Evolutionary conservation across 306 rosid genomes (phyloP).

Genomic region (Gillenia trifoliata): DNA sequence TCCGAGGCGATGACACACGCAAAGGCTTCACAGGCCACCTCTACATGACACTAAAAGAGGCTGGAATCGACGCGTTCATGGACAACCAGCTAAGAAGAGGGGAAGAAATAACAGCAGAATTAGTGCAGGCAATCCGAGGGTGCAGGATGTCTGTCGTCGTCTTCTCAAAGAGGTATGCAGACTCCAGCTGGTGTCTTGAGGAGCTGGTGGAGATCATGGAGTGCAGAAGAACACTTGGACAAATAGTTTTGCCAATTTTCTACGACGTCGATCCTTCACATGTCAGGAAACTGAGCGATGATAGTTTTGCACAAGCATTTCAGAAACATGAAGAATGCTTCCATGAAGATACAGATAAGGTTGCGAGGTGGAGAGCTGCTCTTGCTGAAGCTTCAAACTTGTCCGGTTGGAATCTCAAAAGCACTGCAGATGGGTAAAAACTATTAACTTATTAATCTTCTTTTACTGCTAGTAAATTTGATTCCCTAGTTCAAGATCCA

Average conservation of each 20-base stretch:
- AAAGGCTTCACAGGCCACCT: not conserved
- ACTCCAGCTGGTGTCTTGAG: slow-evolving; percentile 7
- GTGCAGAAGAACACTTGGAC: no score
- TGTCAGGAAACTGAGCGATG: not conserved
- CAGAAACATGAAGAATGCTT: not conserved
- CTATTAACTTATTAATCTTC: not conserved
- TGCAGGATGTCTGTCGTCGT: not conserved
- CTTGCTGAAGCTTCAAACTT: not conserved
- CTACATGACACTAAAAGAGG: not conserved
- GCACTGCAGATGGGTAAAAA: not conserved
- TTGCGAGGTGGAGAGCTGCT: not conserved
- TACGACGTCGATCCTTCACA: not conserved
- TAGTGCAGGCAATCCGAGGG: slow-evolving; percentile 4
- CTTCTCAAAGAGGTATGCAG: not conserved
- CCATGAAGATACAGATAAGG: not conserved
- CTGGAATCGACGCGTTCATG: not conserved
- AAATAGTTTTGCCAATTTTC: no score
- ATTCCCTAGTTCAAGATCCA: not conserved
- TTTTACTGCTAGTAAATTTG: not conserved
- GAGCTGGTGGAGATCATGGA: not conserved
- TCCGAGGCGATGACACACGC: not conserved
- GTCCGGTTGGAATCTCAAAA: not conserved
- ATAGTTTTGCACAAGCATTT: not conserved
- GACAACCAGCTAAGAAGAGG: slow-evolving; percentile 10
- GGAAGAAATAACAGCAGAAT: not conserved